Evolutionary conservation across 2,329 filamentous ascomycete genomes (phyloP).

Genomic region (Phyllosticta ampelicida): DNA sequence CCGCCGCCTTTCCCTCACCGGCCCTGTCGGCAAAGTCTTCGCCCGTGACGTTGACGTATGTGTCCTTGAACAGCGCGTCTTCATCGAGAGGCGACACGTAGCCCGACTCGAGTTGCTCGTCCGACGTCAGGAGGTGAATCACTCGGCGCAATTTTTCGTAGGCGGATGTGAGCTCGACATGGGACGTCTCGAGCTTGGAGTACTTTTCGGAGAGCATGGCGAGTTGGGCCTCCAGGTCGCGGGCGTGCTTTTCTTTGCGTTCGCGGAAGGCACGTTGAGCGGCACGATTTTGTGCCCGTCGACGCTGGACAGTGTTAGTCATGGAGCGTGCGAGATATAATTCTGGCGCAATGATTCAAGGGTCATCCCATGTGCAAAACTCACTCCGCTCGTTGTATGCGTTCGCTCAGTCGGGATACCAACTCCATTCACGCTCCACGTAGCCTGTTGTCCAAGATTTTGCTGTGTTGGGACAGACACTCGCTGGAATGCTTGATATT

Average conservation of each 20-base stretch:
- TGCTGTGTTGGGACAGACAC: neutral
- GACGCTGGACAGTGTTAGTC: slow-evolving; percentile 31
- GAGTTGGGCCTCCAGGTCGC: slow-evolving; percentile 50
- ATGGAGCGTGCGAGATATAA: too few species aligned
- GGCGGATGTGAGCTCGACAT: slow-evolving; percentile 30
- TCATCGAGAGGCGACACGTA: slow-evolving; percentile 24
- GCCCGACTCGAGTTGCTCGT: slow-evolving; percentile 23
- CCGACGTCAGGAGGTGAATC: slow-evolving; percentile 2
- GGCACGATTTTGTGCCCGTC: slow-evolving; percentile 50
- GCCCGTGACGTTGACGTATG: neutral
- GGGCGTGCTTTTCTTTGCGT: slow-evolving; percentile 54
- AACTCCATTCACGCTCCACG: neutral
- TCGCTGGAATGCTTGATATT: neutral
- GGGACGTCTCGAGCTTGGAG: slow-evolving; percentile 44
- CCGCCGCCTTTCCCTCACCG: slow-evolving; percentile 11
- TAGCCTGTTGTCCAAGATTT: neutral
- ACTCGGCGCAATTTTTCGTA: slow-evolving; percentile 28
- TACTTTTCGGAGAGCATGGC: slow-evolving; percentile 45
- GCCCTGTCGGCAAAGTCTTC: slow-evolving; percentile 16
- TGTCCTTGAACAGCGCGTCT: slow-evolving; percentile 7
- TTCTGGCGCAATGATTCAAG: too few species aligned
- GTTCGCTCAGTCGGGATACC: slow-evolving; percentile 18
- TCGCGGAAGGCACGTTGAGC: slow-evolving; percentile 52
- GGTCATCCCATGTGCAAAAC: too few species aligned
- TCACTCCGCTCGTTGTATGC: slow-evolving; percentile 30